Conservation (phyloP, 495 filamentous ascomycete genomes). For the Geoglossum glabrum region DNA sequence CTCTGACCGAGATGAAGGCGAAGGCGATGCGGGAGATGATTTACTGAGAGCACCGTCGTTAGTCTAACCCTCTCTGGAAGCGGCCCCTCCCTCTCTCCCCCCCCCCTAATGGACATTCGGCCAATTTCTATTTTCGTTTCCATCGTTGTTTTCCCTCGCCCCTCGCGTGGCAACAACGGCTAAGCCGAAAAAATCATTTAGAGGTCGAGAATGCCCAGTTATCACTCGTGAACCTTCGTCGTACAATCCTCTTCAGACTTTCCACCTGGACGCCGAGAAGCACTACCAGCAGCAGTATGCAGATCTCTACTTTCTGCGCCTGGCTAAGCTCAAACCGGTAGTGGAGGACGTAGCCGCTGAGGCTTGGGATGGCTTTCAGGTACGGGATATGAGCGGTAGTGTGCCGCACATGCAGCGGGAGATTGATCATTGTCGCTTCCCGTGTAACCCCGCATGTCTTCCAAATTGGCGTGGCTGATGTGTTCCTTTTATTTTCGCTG, state of each 20-base stretch:
- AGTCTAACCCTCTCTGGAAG: neutral
- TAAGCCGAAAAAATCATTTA: neutral
- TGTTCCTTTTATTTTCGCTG: neutral
- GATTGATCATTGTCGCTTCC: neutral
- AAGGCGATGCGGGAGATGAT: neutral
- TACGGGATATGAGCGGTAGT: slow-evolving; percentile 14
- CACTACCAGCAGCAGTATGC: slow-evolving; percentile 91
- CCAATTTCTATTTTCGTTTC: neutral
- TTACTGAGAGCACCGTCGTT: neutral
- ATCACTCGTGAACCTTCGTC: slow-evolving; percentile 30
- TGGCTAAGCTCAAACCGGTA: slow-evolving; percentile 68
- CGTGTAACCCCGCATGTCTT: neutral
- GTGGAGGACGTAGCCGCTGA: slow-evolving; percentile 53
- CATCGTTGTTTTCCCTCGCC: neutral
- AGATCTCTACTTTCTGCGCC: slow-evolving; percentile 89
- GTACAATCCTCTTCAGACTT: slow-evolving; percentile 61
- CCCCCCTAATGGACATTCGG: too few relatives aligned
- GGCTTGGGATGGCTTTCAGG: slow-evolving; percentile 54
- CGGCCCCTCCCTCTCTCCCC: too few relatives aligned
- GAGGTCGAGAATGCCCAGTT: neutral
- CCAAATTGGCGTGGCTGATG: neutral
- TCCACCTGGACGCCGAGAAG: slow-evolving; percentile 42
- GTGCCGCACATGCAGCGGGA: neutral
- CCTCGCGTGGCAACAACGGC: neutral
- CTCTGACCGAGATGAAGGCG: neutral